These are phyloP conservation scores for Prototheca wickerhamii DNA, from an alignment of 163 green algal species.

Conservation along the genomic window DNA sequence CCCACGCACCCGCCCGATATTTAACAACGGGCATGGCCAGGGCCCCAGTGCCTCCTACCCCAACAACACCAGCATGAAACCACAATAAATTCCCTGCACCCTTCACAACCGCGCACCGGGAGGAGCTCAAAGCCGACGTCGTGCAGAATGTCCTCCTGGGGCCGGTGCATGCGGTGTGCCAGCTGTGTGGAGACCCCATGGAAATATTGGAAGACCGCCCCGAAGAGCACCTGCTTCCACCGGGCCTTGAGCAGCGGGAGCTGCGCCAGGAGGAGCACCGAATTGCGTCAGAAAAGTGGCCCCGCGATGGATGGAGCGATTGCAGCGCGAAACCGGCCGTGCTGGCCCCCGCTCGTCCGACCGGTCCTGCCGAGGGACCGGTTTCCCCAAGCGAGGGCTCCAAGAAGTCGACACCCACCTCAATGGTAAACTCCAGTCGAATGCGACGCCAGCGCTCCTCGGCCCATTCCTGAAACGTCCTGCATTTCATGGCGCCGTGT, in stretches of 20 bases:
- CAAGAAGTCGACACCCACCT: constrained; percentile 4
- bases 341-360: not conserved
- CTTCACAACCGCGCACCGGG: constrained; percentile 42
- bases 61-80: not conserved
- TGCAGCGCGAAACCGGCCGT: no score
- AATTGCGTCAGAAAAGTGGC: not conserved
- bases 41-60: no score
- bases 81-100: no score
- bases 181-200: constrained; percentile 87
- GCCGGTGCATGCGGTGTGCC: constrained; percentile 72
- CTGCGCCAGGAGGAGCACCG: constrained; percentile 28
- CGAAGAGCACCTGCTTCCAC: constrained; percentile 73
- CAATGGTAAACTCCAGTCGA: constrained; percentile 7
- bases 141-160: constrained; percentile 53
- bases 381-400: no score
- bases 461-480: not conserved
- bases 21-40: no score
- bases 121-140: constrained; percentile 75
- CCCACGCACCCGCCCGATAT: no score
- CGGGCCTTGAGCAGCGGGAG: constrained; percentile 61
- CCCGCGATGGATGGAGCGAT: not conserved
- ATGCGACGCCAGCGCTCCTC: constrained; percentile 6
- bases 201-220: constrained; percentile 80
- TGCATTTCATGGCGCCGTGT: not conserved
- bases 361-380: not conserved